Evolutionary conservation across 169 alveolate genomes (phyloP), one percentile per base, ranked within the genome.

Genomic region (Pseudocohnilembus persalinus): DNA sequence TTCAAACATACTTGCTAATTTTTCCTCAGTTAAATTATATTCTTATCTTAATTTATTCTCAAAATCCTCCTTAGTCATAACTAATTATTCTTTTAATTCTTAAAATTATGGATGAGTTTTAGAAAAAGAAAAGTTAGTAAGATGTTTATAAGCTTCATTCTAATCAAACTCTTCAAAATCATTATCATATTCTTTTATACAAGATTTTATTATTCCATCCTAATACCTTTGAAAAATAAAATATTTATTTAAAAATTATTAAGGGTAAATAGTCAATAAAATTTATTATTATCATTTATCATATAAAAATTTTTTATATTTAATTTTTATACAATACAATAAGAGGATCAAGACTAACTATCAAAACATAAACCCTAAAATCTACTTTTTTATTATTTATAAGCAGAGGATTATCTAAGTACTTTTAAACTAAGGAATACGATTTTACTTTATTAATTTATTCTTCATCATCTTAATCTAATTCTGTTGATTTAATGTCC

Each of bases 331-430:
- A 49, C 31, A 73, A 73, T 15, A 73, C 76, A 88, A 93, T 81
- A 0, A 91, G 74, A 0, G 95, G 96, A 29, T 88, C 91, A 25
- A 94, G 85, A 31, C 93, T 83, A 64, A 96, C 89, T 26, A 98
- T 81, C 49, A 97, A 91, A 25, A 96, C 96, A 88, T 97, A 98
- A 29, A 97, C 82, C 74, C 99, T 92, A 75, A 98, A 90, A 85
- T 98, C 99, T 89, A 97, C 97, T 88, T 98, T 98, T 83, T 96
- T 91, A 75, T 94, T 96, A 85, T 96, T 91, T 73, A 98, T 88
- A 31, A 97, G 95, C 85, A 96, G 87, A 30, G 99, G 99, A 68
- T 95, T 93, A 64, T 89, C 94, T 25, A 98, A 90, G 88, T 98
- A 98, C 74, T 93, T 92, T 86, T 97, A 97, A 73, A 96, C 92